Evolutionary conservation across 441 rosid genomes (phyloP).

Genomic region (Manihot esculenta): DNA sequence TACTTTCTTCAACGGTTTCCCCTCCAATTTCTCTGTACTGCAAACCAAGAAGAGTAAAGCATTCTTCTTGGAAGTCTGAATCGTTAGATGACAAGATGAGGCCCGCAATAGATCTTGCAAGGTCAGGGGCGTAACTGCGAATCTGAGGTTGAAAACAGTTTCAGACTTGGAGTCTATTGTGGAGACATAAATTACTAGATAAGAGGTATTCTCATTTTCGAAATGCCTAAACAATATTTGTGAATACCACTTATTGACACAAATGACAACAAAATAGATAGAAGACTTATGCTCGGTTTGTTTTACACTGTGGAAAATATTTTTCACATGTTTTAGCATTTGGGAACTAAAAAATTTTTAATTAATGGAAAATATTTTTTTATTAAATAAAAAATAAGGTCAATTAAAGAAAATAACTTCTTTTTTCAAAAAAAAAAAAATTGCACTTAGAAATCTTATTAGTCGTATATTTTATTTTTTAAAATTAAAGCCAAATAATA

Average conservation of each 20-base stretch:
- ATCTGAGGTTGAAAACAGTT: conserved; percentile 41
- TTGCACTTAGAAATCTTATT: too few relatives aligned
- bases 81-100: conserved; percentile 70
- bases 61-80: conserved; percentile 65
- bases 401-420: too few relatives aligned
- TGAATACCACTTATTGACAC: not conserved
- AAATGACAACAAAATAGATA: not conserved
- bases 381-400: too few relatives aligned
- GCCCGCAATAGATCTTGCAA: conserved; percentile 78
- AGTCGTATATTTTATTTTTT: too few relatives aligned
- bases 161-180: not conserved
- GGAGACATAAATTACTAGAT: not conserved
- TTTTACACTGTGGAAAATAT: too few relatives aligned
- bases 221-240: conserved; percentile 1
- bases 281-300: too few relatives aligned
- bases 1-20: conserved; percentile 50
- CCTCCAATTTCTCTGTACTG: conserved; percentile 36
- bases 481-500: too few relatives aligned
- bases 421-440: too few relatives aligned
- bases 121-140: conserved; percentile 79
- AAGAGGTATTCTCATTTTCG: not conserved
- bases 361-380: too few relatives aligned
- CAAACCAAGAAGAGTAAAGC: conserved; percentile 71
- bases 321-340: too few relatives aligned
- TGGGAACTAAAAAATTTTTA: too few relatives aligned